Conservation (phyloP, 2,329 filamentous ascomycete species). For the Dichotomopilus funicola region DNA sequence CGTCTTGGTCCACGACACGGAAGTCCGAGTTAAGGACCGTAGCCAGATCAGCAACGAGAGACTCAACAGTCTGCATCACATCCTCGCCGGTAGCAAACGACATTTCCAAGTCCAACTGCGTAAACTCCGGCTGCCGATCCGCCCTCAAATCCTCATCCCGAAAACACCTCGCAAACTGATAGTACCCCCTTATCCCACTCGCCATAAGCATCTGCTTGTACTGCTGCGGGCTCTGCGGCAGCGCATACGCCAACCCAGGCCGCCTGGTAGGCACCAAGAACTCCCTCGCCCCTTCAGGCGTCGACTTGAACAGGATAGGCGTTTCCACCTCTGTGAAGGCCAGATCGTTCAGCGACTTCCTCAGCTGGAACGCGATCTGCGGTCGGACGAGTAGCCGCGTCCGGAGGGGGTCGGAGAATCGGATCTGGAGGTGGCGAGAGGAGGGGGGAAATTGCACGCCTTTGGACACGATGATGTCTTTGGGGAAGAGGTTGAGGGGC, state of each 20-base stretch:
- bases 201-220: conserved; percentile 99
- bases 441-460: conserved; percentile 68
- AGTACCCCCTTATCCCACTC: conserved; percentile 74
- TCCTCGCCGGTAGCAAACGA: conserved; percentile 68
- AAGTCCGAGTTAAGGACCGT: conserved; percentile 38
- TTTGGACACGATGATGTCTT: conserved; percentile 68
- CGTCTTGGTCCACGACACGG: conserved; percentile 27
- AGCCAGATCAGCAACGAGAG: conserved; percentile 51
- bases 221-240: conserved; percentile 95
- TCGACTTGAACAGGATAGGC: conserved; percentile 93
- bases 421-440: conserved; percentile 76
- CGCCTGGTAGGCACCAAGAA: conserved; percentile 85
- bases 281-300: conserved; percentile 88
- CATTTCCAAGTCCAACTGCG: conserved; percentile 94
- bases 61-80: conserved; percentile 55
- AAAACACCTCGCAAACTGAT: conserved; percentile 91
- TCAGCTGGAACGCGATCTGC: conserved; percentile 36
- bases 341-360: conserved; percentile 48
- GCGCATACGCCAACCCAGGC: conserved; percentile 72
- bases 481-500: conserved; percentile 66
- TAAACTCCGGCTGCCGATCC: conserved; percentile 94
- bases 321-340: conserved; percentile 81
- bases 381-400: conserved; percentile 66
- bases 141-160: conserved; percentile 89
- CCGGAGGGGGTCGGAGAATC: conserved; percentile 62